A percentile compares a stretch with the other conserved stretches of the same genome.
phyloP scores from a whole-genome alignment of 495 filamentous ascomycete species.

The Penicillium alfredii region DNA sequence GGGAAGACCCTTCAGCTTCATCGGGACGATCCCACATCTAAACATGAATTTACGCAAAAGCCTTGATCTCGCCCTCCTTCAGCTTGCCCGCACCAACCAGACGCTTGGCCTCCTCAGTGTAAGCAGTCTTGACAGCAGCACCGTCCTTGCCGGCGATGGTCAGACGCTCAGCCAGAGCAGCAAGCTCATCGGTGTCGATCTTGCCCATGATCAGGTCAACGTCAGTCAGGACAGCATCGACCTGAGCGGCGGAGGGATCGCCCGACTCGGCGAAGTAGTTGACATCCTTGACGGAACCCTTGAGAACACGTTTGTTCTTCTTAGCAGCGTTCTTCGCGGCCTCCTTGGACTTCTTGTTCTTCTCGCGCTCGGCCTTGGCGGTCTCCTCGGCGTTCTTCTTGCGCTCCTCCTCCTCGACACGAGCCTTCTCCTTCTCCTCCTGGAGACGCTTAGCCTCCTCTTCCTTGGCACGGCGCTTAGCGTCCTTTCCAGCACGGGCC shows the following conservation, averaged over 20 bases:
- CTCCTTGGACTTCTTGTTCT: conserved; percentile 95
- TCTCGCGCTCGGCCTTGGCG: conserved; percentile 73
- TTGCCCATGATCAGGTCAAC: conserved; percentile 84
- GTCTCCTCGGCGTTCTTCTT: conserved; percentile 79
- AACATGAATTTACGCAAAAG: conserved; percentile 38
- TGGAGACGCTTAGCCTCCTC: conserved; percentile 77
- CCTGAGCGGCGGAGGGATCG: conserved; percentile 62
- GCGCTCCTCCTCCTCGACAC: conserved; percentile 69
- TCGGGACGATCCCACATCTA: conserved; percentile 1
- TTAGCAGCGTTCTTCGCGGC: conserved; percentile 95
- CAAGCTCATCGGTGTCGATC: conserved; percentile 84
- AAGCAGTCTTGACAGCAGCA: conserved; percentile 59
- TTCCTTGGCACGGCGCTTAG: conserved; percentile 84
- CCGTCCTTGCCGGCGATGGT: conserved; percentile 49
- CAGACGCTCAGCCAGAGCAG: conserved; percentile 68
- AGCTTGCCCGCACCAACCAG: conserved; percentile 74
- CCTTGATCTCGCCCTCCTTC: conserved; percentile 65
- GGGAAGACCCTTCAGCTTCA: too few species aligned
- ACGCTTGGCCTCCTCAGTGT: conserved; percentile 64
- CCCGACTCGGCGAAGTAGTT: conserved; percentile 72
- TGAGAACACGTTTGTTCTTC: conserved; percentile 98
- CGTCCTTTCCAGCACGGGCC: conserved; percentile 87
- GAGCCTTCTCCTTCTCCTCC: conserved; percentile 72
- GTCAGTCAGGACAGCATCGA: conserved; percentile 78
- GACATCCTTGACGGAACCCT: conserved; percentile 85